Percentiles rank a stretch among this genome's conserved stretches.
These are phyloP conservation scores for Phytophthora europaea DNA, from an alignment of 352 stramenopile genomes.

Conservation along the genomic window DNA sequence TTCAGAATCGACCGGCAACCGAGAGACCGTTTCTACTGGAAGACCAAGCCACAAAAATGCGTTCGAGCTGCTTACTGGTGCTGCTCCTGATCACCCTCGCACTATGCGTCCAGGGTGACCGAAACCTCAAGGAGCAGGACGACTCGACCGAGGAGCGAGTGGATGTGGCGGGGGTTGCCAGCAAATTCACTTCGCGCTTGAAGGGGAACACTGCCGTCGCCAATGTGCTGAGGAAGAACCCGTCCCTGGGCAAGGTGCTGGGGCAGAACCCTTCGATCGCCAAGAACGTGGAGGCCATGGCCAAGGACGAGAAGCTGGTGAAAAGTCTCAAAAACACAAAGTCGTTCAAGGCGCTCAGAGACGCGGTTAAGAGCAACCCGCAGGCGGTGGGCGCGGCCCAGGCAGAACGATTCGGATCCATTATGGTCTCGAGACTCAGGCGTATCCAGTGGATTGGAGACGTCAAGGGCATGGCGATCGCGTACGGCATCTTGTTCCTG, in stretches of 20 bases:
- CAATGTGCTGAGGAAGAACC: neutral
- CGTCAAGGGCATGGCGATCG: constrained; percentile 20
- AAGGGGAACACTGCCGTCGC: neutral
- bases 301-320: constrained; percentile 11
- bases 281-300: constrained; percentile 4
- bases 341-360: neutral
- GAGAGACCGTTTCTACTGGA: neutral
- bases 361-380: neutral
- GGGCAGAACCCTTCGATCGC: neutral
- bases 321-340: neutral
- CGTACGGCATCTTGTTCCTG: constrained; percentile 22
- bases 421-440: constrained; percentile 11
- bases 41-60: constrained; percentile 10
- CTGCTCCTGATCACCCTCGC: constrained; percentile 13
- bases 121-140: constrained; percentile 5
- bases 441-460: constrained; percentile 20
- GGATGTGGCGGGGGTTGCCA: neutral
- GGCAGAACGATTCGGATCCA: constrained; percentile 6
- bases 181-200: neutral
- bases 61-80: constrained; percentile 14
- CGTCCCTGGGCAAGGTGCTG: constrained; percentile 7
- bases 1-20: constrained; percentile 3
- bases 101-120: constrained; percentile 4
- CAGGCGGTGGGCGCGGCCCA: constrained; percentile 2
- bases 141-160: neutral